Conservation (phyloP, 768 basidiomycete species). For the Exidia glandulosa region DNA sequence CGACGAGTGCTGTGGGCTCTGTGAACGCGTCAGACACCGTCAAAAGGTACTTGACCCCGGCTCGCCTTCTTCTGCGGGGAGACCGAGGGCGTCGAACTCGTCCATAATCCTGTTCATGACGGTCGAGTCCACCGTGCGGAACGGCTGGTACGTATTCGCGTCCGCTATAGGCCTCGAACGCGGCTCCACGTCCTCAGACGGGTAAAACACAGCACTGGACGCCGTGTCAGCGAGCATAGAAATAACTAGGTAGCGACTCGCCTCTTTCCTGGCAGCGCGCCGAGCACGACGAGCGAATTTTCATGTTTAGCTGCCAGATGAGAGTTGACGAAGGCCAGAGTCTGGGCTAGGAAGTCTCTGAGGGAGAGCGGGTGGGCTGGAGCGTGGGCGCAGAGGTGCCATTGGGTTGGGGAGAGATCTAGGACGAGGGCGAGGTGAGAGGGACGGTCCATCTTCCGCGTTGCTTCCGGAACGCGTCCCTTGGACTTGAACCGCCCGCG, state of each 20-base stretch:
- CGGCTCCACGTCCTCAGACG: constrained; percentile 38
- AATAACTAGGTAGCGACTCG: constrained; percentile 16
- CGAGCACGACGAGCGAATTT: constrained; percentile 88
- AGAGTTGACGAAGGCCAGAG: constrained; percentile 85
- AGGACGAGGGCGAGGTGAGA: constrained; percentile 73
- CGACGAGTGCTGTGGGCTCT: constrained; percentile 68
- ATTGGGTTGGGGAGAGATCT: constrained; percentile 79
- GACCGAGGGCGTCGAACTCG: constrained; percentile 45
- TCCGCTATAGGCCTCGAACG: constrained; percentile 31
- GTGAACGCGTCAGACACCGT: constrained; percentile 8
- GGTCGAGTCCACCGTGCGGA: constrained; percentile 62
- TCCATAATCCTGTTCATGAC: constrained; percentile 50
- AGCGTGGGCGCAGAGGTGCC: constrained; percentile 57
- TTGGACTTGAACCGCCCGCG: no score
- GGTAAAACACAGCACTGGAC: constrained; percentile 73
- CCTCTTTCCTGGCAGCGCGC: constrained; percentile 78
- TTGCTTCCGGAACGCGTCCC: not conserved
- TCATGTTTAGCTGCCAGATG: constrained; percentile 87
- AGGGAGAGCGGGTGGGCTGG: constrained; percentile 47
- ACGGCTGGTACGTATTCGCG: constrained; percentile 76
- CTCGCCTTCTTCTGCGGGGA: constrained; percentile 42
- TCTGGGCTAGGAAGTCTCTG: constrained; percentile 64
- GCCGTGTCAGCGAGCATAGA: no score
- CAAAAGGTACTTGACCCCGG: constrained; percentile 6
- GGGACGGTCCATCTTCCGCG: constrained; percentile 30